Percentiles rank a stretch among this genome's conserved stretches.
Evolutionary conservation across 2,329 filamentous ascomycete genomes (phyloP).

Genomic region (Clonostachys chloroleuca): DNA sequence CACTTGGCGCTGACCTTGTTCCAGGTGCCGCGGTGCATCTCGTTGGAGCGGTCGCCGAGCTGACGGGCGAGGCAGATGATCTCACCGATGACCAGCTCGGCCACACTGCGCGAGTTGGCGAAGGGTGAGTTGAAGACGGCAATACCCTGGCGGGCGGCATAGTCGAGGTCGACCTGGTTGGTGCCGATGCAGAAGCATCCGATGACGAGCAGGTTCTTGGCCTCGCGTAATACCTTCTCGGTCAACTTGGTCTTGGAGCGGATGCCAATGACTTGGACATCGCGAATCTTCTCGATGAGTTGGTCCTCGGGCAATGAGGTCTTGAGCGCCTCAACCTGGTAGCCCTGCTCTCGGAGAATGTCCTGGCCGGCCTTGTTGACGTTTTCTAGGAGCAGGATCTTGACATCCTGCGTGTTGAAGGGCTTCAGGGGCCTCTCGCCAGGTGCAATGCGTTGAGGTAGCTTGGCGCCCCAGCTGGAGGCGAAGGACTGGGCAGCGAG

Average conservation of each 20-base stretch:
- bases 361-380: conserved; percentile 87
- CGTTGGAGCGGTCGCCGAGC: conserved; percentile 85
- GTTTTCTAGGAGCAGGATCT: conserved; percentile 93
- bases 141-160: conserved; percentile 79
- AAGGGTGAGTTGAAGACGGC: conserved; percentile 99
- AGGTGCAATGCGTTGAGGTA: conserved; percentile 19
- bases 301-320: conserved; percentile 86
- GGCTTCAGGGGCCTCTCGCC: conserved; percentile 79
- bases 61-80: conserved; percentile 91
- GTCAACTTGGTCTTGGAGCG: conserved; percentile 96
- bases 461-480: conserved; percentile 51
- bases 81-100: conserved; percentile 91
- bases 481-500: conserved; percentile 73
- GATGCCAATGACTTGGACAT: conserved; percentile 96
- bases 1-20: conserved; percentile 96
- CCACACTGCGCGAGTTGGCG: conserved; percentile 94
- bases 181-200: conserved; percentile 99
- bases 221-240: conserved; percentile 77
- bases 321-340: conserved; percentile 92
- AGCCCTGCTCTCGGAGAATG: conserved; percentile 80
- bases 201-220: conserved; percentile 91
- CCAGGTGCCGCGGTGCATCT: conserved; percentile 93
- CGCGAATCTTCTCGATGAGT: conserved; percentile 92
- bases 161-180: conserved; percentile 87
- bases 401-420: conserved; percentile 93